phyloP scores from a whole-genome alignment of 805 yeast species.

The Metschnikowia orientalis region DNA sequence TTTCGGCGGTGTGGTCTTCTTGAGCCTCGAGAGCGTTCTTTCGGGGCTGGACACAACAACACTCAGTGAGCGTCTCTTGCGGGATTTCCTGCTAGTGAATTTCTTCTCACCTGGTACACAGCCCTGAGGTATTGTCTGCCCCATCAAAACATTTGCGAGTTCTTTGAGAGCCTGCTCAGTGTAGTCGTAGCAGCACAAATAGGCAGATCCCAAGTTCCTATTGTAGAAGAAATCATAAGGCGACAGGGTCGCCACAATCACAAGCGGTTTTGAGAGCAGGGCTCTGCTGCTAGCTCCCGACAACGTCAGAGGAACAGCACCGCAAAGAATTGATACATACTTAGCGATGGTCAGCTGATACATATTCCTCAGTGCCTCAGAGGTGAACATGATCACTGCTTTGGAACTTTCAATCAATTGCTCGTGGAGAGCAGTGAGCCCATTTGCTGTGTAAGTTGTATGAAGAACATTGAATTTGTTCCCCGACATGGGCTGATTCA shows the following conservation, averaged over 20 bases:
- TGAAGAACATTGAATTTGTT: slow-evolving; percentile 46
- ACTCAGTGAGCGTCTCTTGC: slow-evolving; percentile 23
- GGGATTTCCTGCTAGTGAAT: slow-evolving; percentile 21
- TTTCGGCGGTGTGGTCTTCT: slow-evolving; percentile 23
- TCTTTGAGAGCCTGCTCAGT: slow-evolving; percentile 48
- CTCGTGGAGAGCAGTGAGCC: slow-evolving; percentile 53
- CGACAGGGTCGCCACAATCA: slow-evolving; percentile 56
- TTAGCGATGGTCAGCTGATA: slow-evolving; percentile 60
- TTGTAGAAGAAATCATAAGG: slow-evolving; percentile 61
- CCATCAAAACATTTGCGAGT: slow-evolving; percentile 50
- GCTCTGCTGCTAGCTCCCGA: slow-evolving; percentile 18
- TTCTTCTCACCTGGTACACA: slow-evolving; percentile 53
- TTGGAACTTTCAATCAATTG: slow-evolving; percentile 47
- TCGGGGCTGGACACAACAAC: slow-evolving; percentile 10
- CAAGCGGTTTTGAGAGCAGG: slow-evolving; percentile 45
- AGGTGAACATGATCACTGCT: slow-evolving; percentile 49
- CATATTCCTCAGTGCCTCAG: slow-evolving; percentile 57
- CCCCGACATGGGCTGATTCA: slow-evolving; percentile 29
- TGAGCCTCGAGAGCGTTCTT: slow-evolving; percentile 2
- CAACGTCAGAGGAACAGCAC: slow-evolving; percentile 34
- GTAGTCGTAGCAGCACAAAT: slow-evolving; percentile 59
- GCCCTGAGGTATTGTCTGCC: slow-evolving; percentile 48
- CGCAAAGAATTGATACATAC: slow-evolving; percentile 52
- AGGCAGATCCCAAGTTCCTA: slow-evolving; percentile 50
- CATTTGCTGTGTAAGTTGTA: slow-evolving; percentile 55